Evolutionary conservation across 345 rosid species (phyloP).

Genomic region (Corchorus olitorius): DNA sequence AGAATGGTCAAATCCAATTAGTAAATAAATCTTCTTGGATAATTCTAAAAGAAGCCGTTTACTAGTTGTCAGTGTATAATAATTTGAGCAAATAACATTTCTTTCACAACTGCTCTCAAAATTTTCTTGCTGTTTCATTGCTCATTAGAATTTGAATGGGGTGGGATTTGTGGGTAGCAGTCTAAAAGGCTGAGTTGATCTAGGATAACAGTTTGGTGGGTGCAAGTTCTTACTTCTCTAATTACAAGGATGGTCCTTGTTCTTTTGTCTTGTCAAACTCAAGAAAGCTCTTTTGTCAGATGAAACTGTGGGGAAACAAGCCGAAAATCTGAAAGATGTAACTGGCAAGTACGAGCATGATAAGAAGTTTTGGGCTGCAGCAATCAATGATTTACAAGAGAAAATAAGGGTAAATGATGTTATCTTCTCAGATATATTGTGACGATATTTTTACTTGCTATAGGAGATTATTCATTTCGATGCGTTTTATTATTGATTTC

Average conservation of each 20-base stretch:
- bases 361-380: slow-evolving; percentile 59
- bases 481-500: slow-evolving; percentile 16
- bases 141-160: not conserved
- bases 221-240: not conserved
- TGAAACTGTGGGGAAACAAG: slow-evolving; percentile 70
- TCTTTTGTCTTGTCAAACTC: not conserved
- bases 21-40: not conserved
- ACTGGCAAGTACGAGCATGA: slow-evolving; percentile 57
- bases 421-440: slow-evolving; percentile 9
- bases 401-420: slow-evolving; percentile 57
- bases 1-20: not conserved
- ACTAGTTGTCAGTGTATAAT: not conserved
- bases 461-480: not conserved
- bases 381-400: slow-evolving; percentile 52
- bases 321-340: slow-evolving; percentile 56
- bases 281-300: slow-evolving; percentile 43
- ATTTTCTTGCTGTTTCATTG: not conserved
- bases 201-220: not conserved
- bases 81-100: not conserved
- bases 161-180: not conserved
- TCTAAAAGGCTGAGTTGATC: not conserved
- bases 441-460: slow-evolving; percentile 5
- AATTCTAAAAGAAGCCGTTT: not conserved
- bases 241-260: not conserved
- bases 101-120: not conserved